Percentiles rank a stretch among this genome's conserved stretches.
Evolutionary conservation across 2,329 filamentous ascomycete genomes (phyloP).

Genomic region (Elsinoe necatrix): DNA sequence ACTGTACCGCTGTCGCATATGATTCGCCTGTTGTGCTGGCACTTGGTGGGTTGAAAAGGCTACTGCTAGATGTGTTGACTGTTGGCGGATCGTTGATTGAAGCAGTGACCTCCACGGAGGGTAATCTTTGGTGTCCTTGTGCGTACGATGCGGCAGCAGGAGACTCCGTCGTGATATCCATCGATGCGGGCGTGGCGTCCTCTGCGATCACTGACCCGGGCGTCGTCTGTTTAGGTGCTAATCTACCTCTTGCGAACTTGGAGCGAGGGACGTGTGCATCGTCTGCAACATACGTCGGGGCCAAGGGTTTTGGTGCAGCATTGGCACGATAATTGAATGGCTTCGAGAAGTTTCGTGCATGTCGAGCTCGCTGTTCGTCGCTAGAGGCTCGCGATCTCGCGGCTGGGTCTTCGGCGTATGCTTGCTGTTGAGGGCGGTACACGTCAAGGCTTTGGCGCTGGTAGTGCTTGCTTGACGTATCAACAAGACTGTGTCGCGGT

Average conservation of each 20-base stretch:
- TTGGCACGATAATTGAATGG: neutral
- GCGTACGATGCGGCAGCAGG: neutral
- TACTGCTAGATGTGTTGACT: neutral
- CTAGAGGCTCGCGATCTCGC: neutral
- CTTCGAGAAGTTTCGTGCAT: slow-evolving; percentile 10
- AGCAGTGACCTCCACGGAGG: neutral
- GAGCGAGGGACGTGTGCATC: slow-evolving; percentile 6
- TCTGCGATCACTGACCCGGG: neutral
- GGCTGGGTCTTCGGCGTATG: neutral
- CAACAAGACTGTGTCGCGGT: neutral
- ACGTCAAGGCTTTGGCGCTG: neutral
- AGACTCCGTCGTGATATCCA: neutral
- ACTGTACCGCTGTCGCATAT: slow-evolving; percentile 1
- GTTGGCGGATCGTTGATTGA: neutral
- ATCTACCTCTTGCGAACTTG: neutral
- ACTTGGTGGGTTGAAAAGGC: neutral
- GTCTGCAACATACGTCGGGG: neutral
- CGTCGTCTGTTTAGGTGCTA: neutral
- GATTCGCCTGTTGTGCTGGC: slow-evolving; percentile 1
- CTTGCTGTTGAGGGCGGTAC: neutral
- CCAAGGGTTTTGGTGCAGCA: neutral
- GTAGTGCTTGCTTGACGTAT: neutral
- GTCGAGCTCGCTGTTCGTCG: slow-evolving; percentile 1
- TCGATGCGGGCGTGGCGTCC: neutral
- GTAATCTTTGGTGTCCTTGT: neutral